Percentiles rank a stretch among this genome's conserved stretches.
phyloP scores from a whole-genome alignment of 306 rosid species.

The Cucumis cinereus region DNA sequence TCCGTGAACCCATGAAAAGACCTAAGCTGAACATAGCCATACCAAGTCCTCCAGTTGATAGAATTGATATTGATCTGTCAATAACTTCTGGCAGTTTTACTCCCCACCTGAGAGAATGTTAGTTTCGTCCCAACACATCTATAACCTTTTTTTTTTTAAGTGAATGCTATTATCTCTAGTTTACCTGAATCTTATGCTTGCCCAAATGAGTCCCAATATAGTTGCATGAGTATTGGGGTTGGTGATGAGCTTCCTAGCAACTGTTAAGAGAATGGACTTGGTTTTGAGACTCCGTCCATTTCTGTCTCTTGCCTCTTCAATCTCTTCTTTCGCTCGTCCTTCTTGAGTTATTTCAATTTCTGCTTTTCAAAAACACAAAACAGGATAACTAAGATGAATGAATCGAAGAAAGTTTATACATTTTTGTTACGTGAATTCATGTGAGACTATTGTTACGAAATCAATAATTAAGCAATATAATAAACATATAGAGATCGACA shows the following conservation, averaged over 20 bases:
- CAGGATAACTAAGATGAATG: constrained; percentile 2
- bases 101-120: constrained; percentile 53
- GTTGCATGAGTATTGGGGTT: constrained; percentile 97
- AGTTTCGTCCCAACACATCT: background rate
- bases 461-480: too few relatives aligned
- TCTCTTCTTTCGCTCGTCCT: constrained; percentile 52
- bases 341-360: constrained; percentile 42
- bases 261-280: constrained; percentile 44
- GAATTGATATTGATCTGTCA: constrained; percentile 39
- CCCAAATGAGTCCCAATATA: constrained; percentile 63
- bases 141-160: background rate
- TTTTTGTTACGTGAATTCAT: background rate
- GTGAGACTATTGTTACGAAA: background rate
- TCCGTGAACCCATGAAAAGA: constrained; percentile 71
- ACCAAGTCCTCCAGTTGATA: constrained; percentile 81
- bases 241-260: constrained; percentile 50
- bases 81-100: constrained; percentile 64
- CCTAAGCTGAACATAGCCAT: constrained; percentile 96
- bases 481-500: too few relatives aligned
- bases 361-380: constrained; percentile 28
- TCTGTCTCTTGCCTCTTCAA: constrained; percentile 25
- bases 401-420: background rate
- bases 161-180: background rate
- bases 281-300: constrained; percentile 30
- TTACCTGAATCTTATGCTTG: constrained; percentile 69